phyloP scores from a whole-genome alignment of 306 rosid species.

The Hippophae rhamnoides region DNA sequence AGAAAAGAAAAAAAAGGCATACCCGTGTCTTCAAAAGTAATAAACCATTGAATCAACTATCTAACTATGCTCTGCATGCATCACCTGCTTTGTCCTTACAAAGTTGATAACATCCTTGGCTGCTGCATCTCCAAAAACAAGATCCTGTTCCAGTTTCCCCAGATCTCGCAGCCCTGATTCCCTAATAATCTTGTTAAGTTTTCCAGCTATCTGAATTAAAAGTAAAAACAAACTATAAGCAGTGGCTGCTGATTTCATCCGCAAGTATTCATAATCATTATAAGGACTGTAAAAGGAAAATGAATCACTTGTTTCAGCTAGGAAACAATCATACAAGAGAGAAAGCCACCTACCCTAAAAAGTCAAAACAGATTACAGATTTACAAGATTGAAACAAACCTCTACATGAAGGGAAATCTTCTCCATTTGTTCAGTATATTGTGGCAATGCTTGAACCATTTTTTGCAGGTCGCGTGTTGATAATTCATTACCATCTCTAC shows the following conservation, averaged over 20 bases:
- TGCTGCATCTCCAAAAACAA: constrained; percentile 93
- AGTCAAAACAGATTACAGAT: neutral
- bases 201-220: constrained; percentile 68
- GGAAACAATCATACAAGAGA: too few species aligned
- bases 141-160: constrained; percentile 94
- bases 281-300: too few species aligned
- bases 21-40: neutral
- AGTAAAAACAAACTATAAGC: constrained; percentile 16
- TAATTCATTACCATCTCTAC: constrained; percentile 75
- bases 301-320: too few species aligned
- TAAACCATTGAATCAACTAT: constrained; percentile 10
- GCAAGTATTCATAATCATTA: too few species aligned
- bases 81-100: constrained; percentile 75
- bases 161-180: constrained; percentile 65
- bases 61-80: constrained; percentile 11
- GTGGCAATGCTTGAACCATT: constrained; percentile 98
- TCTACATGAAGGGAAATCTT: constrained; percentile 91
- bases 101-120: constrained; percentile 83
- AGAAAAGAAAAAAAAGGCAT: too few species aligned
- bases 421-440: constrained; percentile 86
- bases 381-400: constrained; percentile 35
- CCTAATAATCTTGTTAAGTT: constrained; percentile 68
- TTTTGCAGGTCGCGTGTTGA: constrained; percentile 91
- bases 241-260: constrained; percentile 3
- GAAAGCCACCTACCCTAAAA: too few species aligned